Evolutionary conservation across 495 filamentous ascomycete species (phyloP), one percentile per base, ranked within the genome.

Genomic region (Cenococcum geophilum): DNA sequence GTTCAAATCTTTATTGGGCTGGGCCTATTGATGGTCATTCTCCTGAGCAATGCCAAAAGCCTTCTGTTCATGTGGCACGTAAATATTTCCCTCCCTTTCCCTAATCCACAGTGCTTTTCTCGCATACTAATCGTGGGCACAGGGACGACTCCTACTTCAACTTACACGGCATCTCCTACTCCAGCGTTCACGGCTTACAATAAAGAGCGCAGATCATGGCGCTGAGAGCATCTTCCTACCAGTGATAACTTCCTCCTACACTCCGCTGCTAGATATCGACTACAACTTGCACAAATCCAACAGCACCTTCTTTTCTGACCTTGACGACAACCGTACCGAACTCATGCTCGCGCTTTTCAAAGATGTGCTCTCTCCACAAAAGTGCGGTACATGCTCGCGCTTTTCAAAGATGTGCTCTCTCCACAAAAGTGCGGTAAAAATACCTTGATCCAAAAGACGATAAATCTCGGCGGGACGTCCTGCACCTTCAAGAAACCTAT

Each of bases 271-370:
- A 67, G 89, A 92, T 70, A 83, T 82, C 70, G 89, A 92, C 74
- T 86, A 89, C 75, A 92, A 92, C 76, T 62, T 88, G 42, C 89
- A 92, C 80, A 92, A 90, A 66, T 83, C 80, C 36, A 90, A 90
- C 68, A 83, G 80, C 65, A 88, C 87, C 1, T 89, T 89, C 68
- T 88, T 89, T 70, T 75, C 81, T 8, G 87, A 90, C 67, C 78
- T 88, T 61, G 87, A 90, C 63, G 76, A 86, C 56, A 77, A 82
- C 9, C 83, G 87, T 52, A 82, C 82, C 12, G 79, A 84, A 37
- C 77, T 84, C 16, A 76, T 87, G 40, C 81, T 76, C 42, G 77
- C 79, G 5, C 64, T 89, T 22, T 82, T 84, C 65, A 63, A 59
- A 22, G 36, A 59, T 77, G 78, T 34, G 80, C 77, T 9, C 83